phyloP scores from a whole-genome alignment of 208 protist genomes.

The Angomonas desouzai region DNA sequence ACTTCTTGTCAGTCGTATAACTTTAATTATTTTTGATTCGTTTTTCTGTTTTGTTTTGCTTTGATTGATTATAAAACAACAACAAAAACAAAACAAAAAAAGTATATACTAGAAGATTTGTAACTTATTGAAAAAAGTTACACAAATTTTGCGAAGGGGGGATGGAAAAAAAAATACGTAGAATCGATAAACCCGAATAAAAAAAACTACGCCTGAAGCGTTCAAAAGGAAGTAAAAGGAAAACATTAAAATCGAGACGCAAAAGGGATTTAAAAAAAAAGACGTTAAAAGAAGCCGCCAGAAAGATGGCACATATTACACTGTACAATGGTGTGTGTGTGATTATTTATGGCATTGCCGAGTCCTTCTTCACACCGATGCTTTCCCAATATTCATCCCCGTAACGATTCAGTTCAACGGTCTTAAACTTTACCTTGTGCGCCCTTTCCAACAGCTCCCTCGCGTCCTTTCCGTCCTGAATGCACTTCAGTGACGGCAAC shows the following conservation, averaged over 20 bases:
- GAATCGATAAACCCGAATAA: too few relatives aligned
- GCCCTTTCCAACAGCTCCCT: constrained; percentile 69
- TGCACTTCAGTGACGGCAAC: constrained; percentile 70
- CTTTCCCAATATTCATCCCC: constrained; percentile 72
- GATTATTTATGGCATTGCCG: not conserved
- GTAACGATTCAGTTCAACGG: constrained; percentile 74
- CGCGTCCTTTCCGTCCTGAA: constrained; percentile 84
- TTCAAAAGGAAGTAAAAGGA: too few relatives aligned
- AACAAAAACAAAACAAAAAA: constrained; percentile 11
- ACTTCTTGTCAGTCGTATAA: not conserved
- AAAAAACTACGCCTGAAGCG: too few relatives aligned
- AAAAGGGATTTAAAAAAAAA: constrained; percentile 8
- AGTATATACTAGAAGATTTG: constrained; percentile 3
- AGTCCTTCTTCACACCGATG: not conserved
- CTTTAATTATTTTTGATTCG: not conserved
- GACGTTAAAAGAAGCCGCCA: not conserved
- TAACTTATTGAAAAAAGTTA: not conserved
- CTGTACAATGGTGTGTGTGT: too few relatives aligned
- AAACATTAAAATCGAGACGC: constrained; percentile 2
- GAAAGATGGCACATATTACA: too few relatives aligned
- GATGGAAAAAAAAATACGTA: not conserved
- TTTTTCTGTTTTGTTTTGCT: constrained; percentile 7
- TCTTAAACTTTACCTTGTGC: constrained; percentile 86
- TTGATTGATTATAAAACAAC: constrained; percentile 3
- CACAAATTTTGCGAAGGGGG: too few relatives aligned